Evolutionary conservation across 192 early-diverging fungal genomes (phyloP), one percentile per base, ranked within the genome.

Genomic region (Backusella liffmaniae): DNA sequence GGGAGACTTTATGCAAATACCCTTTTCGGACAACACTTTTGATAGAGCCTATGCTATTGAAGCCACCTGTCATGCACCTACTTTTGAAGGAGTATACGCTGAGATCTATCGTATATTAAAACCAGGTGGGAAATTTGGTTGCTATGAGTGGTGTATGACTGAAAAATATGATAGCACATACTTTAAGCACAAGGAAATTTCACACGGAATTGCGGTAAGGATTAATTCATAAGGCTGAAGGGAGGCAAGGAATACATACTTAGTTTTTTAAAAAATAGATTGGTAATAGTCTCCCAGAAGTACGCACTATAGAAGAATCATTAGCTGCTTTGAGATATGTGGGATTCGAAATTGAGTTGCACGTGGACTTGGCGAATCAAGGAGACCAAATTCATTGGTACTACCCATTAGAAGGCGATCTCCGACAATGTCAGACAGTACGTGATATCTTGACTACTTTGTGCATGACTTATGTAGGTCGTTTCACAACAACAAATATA

Each of bases 11-110:
- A 89, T 93, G 88, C 73, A 92, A 71, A 96, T 97, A 91, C 95
- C 96, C 9, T 93, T 97, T 73, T 87, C 88, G 16, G 89, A 93
- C 8, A 88, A 86, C 82, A 73, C 83, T 35, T 96, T 93, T 70
- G 97, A 98, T 81, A 93, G 94, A 65, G 93, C 91, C 1, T 98
- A 98, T 81, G 94, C 95, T 18, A 96, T 98, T 77, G 97, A 98
- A 88, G 97, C 96, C 37, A 95, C 93, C 7, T 93, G 92, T 86
- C 97, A 98, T 83, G 91, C 96, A 0, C 93, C 94, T 10, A 82
- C 84, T 3, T 88, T 98, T 34, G 92, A 95, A 80, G 91, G 89
- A 72, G 94, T 94, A 53, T 98, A 98, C 78, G 84, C 86, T 32
- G 92, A 98, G 77, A 92, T 94, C 75, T 98, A 91, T 89, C 88